A percentile compares a stretch with the other conserved stretches of the same genome.
Evolutionary conservation across 176 grass and related monocot species (phyloP).

Genomic region (Ananas comosus): DNA sequence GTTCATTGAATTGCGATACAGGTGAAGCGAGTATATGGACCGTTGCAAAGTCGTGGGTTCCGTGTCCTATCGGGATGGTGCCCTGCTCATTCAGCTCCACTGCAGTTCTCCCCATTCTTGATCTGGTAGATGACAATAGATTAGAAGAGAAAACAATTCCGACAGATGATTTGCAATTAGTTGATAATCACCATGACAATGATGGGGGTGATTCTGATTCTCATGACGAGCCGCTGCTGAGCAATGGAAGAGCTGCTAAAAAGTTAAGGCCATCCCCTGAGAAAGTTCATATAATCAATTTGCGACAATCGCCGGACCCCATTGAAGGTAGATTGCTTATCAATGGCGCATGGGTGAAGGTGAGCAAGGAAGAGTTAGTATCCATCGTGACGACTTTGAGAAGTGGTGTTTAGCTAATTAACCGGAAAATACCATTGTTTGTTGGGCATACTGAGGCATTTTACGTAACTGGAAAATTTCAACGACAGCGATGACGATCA

Average conservation of each 20-base stretch:
- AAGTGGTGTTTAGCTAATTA: slow-evolving; percentile 20
- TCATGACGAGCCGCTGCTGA: slow-evolving; percentile 8
- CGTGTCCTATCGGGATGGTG: slow-evolving; percentile 69
- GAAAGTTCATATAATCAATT: slow-evolving; percentile 16
- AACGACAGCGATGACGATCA: no score
- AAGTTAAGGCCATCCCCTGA: slow-evolving; percentile 22
- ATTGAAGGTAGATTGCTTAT: slow-evolving; percentile 44
- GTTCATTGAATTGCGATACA: background rate
- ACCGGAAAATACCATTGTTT: background rate
- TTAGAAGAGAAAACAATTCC: slow-evolving; percentile 7
- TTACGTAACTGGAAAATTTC: background rate
- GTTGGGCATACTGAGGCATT: background rate
- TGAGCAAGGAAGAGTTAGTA: slow-evolving; percentile 40
- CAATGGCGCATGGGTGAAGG: slow-evolving; percentile 47
- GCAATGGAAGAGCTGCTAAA: slow-evolving; percentile 22
- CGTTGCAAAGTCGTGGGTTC: slow-evolving; percentile 54
- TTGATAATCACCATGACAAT: slow-evolving; percentile 10
- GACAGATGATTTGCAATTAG: slow-evolving; percentile 20
- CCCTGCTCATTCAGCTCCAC: slow-evolving; percentile 85
- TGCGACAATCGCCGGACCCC: slow-evolving; percentile 12
- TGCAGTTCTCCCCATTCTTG: slow-evolving; percentile 52
- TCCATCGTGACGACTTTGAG: slow-evolving; percentile 26
- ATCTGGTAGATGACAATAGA: slow-evolving; percentile 7
- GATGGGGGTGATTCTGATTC: slow-evolving; percentile 19
- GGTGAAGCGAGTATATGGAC: slow-evolving; percentile 42